Conservation (phyloP, 176 grass and related monocot genomes). For the Alloteropsis semialata region DNA sequence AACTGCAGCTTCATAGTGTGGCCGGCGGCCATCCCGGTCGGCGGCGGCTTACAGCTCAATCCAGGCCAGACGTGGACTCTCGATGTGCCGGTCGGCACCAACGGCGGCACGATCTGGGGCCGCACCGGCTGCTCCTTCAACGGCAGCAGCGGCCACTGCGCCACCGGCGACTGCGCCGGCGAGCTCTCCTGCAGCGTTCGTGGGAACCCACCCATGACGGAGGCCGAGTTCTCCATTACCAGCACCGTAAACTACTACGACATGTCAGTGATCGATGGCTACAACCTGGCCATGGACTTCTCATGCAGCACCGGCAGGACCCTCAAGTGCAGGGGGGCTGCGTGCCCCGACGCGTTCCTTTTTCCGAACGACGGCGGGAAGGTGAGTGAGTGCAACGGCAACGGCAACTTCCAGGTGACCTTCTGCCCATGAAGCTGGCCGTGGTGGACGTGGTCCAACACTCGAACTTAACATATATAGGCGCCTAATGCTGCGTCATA, state of each 20-base stretch:
- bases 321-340: background rate
- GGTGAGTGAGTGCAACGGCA: background rate
- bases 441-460: no score
- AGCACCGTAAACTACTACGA: background rate
- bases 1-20: conserved; percentile 42
- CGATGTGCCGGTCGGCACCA: background rate
- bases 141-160: background rate
- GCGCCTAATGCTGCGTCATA: no score
- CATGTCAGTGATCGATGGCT: conserved; percentile 8
- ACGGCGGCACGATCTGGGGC: conserved; percentile 18
- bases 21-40: conserved; percentile 29
- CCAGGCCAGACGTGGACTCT: background rate
- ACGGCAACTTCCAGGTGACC: conserved; percentile 8
- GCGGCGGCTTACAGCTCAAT: background rate
- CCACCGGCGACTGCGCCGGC: background rate
- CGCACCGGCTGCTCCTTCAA: conserved; percentile 22
- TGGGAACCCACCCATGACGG: background rate
- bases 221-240: conserved; percentile 1
- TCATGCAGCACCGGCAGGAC: background rate
- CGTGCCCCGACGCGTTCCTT: background rate
- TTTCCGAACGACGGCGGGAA: background rate
- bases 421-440: conserved; percentile 10
- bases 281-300: conserved; percentile 2
- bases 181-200: background rate
- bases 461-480: no score